Evolutionary conservation across 1,284 basidiomycete genomes (phyloP), one percentile per base, ranked within the genome.

Genomic region (Microbotryum intermedium): DNA sequence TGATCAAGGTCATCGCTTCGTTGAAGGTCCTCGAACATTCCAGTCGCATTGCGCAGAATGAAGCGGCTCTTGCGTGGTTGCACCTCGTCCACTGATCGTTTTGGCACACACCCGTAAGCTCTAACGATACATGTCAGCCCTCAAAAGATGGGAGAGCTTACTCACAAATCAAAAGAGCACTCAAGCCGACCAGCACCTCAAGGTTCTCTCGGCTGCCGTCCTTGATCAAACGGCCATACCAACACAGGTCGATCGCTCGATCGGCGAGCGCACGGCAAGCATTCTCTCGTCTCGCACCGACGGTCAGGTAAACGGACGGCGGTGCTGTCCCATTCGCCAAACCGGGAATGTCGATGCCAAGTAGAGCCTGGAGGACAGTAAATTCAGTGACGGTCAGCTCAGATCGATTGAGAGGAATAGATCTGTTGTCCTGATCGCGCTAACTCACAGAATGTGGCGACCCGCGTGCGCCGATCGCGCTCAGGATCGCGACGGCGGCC

Each of bases 41-140:
- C 64, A 3, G 49, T 59, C 8, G 58, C 44, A 11, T 59, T 51
- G 5, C 64, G 54, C 1, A 65, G 57, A 46, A 60, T 43, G 46
- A 61, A 62, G 16, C 60, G 58, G 11, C 53, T 48, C 1, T 60
- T 58, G 3, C 55, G 55, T 2, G 55, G 45, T 10, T 55, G 30
- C 10, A 50, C 61, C 48, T 65, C 64, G 52, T 65, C 64, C 45
- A 61, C 64, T 65, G 53, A 7, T 8, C 23, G 18, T 23, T 25
- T 30, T 6, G 16, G 29, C 34, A 39, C 34, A 16, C 13, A 10
- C 9, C 23, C 8, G 42, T 54, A 13, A 54, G 47, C 30, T 20
- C 7, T 9, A 30, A 44, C 6, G 20, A 4, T 18, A 8, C 4
- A n/a, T 25, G 28, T 30, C 2, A 26, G 25, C 18, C 30, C 34